These are phyloP conservation scores for Pseudevernia furfuracea DNA, from an alignment of 495 filamentous ascomycete genomes.

Conservation along the genomic window DNA sequence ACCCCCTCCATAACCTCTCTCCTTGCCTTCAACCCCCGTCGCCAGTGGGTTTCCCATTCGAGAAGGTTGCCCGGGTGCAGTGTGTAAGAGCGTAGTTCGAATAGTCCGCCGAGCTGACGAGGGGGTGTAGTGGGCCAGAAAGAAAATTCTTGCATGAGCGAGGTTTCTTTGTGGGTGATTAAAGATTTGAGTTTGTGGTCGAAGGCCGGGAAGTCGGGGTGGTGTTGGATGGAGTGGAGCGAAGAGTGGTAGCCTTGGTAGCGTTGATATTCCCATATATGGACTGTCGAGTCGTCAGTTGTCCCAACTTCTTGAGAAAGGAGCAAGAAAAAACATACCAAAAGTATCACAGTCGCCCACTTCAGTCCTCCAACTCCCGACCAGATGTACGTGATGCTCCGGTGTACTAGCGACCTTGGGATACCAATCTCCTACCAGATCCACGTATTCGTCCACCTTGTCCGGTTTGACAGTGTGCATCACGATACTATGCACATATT, in stretches of 20 bases:
- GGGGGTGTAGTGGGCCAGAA: conserved; percentile 97
- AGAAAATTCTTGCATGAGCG: conserved; percentile 98
- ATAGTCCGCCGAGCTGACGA: conserved; percentile 81
- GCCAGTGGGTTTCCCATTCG: conserved; percentile 98
- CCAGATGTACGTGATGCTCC: conserved; percentile 88
- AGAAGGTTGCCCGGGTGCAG: conserved; percentile 89
- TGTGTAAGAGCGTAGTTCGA: conserved; percentile 96
- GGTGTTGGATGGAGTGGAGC: conserved; percentile 67
- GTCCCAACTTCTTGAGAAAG: background rate
- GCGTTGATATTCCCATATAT: conserved; percentile 99
- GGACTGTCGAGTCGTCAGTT: conserved; percentile 47
- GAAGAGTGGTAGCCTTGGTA: conserved; percentile 95
- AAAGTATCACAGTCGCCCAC: conserved; percentile 98
- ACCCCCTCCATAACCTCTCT: conserved; percentile 98
- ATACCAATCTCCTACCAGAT: conserved; percentile 88
- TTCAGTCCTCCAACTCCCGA: conserved; percentile 97
- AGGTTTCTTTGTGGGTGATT: conserved; percentile 75
- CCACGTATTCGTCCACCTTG: conserved; percentile 88
- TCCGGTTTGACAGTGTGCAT: conserved; percentile 95
- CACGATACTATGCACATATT: conserved; percentile 97
- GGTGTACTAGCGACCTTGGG: conserved; percentile 70
- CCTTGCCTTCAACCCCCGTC: conserved; percentile 80
- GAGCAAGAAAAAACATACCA: conserved; percentile 49
- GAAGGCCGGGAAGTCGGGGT: conserved; percentile 75
- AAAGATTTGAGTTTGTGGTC: conserved; percentile 71